phyloP scores from a whole-genome alignment of 148 eudicot species.

The Chenopodium berlandieri region DNA sequence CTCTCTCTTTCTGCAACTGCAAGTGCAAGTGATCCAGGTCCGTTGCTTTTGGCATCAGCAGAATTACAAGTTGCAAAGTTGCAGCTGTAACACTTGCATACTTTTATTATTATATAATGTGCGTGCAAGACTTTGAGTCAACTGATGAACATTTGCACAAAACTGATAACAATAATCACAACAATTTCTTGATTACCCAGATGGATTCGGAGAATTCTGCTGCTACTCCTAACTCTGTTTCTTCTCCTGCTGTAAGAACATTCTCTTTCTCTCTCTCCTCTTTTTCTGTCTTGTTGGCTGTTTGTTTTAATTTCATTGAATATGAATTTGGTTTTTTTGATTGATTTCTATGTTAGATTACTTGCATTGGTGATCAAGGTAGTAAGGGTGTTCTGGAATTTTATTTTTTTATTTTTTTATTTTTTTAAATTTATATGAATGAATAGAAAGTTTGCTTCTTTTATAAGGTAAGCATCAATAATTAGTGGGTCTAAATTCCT shows the following conservation, averaged over 20 bases:
- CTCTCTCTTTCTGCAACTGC: no score
- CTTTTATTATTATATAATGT: conserved; percentile 32
- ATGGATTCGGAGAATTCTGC: conserved; percentile 37
- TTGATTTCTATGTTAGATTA: conserved; percentile 8
- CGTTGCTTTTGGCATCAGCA: conserved; percentile 33
- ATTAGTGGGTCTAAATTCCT: conserved; percentile 21
- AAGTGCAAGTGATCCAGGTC: conserved; percentile 11
- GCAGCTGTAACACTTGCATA: not conserved
- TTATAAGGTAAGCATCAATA: conserved; percentile 29
- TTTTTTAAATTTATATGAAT: not conserved
- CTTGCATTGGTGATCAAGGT: conserved; percentile 22
- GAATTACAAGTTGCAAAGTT: not conserved
- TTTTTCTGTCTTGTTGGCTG: not conserved
- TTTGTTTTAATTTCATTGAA: no score
- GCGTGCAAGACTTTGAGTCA: conserved; percentile 52
- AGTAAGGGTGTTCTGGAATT: not conserved
- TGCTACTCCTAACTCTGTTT: conserved; percentile 19
- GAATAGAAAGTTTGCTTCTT: conserved; percentile 30
- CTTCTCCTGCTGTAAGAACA: conserved; percentile 55
- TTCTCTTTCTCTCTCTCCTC: not conserved
- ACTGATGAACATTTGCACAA: conserved; percentile 29
- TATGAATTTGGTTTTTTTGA: not conserved
- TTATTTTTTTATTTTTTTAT: not conserved
- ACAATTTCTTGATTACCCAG: conserved; percentile 29
- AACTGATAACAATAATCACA: conserved; percentile 8